These are phyloP conservation scores for Clonostachys rosea DNA, from an alignment of 2,329 filamentous ascomycete genomes.

Conservation along the genomic window DNA sequence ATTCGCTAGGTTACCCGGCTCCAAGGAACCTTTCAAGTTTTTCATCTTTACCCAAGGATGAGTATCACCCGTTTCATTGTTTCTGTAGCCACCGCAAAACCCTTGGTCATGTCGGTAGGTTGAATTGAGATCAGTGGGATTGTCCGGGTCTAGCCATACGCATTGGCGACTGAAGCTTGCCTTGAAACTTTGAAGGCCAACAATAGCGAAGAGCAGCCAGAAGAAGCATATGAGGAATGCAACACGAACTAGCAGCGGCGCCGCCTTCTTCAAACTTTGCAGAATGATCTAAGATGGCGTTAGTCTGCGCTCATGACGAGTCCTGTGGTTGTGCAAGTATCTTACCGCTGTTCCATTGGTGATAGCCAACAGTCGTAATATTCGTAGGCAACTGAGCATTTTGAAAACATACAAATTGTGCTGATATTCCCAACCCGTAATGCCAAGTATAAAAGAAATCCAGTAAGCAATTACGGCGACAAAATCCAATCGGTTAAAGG, in stretches of 20 bases:
- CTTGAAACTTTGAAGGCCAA: slow-evolving; percentile 96
- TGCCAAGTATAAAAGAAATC: slow-evolving; percentile 75
- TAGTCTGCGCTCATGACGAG: slow-evolving; percentile 4
- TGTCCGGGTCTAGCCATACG: slow-evolving; percentile 66
- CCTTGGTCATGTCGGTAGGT: slow-evolving; percentile 62
- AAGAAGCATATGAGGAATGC: slow-evolving; percentile 95
- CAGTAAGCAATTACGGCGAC: slow-evolving; percentile 93
- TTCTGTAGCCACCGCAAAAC: slow-evolving; percentile 82
- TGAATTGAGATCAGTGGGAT: slow-evolving; percentile 47
- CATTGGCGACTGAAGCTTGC: slow-evolving; percentile 73
- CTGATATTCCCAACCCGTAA: slow-evolving; percentile 62
- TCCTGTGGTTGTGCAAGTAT: slow-evolving; percentile 5
- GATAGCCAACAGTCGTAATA: slow-evolving; percentile 82
- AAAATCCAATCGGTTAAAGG: slow-evolving; percentile 94
- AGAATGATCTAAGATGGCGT: slow-evolving; percentile 67
- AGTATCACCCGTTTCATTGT: slow-evolving; percentile 48
- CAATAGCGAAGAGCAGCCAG: slow-evolving; percentile 94
- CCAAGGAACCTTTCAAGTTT: slow-evolving; percentile 25
- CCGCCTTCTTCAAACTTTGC: slow-evolving; percentile 90
- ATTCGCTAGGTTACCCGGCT: slow-evolving; percentile 34
- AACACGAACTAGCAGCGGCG: slow-evolving; percentile 85
- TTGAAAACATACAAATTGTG: slow-evolving; percentile 84
- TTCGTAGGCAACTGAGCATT: slow-evolving; percentile 94
- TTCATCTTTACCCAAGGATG: slow-evolving; percentile 61
- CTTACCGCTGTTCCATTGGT: slow-evolving; percentile 89